Conservation (phyloP, 2,329 filamentous ascomycete species). For the Didymella pomorum region DNA sequence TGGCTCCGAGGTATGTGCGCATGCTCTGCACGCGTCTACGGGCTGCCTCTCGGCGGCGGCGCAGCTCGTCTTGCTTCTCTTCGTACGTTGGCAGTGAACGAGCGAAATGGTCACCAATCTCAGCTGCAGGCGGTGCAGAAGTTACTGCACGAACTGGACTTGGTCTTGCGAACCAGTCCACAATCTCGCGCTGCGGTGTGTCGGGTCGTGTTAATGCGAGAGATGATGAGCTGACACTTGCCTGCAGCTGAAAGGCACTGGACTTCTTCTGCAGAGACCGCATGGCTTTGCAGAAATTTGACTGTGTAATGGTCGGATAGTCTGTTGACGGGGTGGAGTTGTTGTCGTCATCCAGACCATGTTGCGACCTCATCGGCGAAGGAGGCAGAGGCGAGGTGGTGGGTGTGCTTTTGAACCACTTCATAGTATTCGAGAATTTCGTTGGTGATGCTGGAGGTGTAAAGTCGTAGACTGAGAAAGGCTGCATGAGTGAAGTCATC, state of each 20-base stretch:
- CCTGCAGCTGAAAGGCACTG: not conserved
- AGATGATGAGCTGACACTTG: conserved; percentile 1
- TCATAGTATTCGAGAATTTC: not conserved
- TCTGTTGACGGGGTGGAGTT: not conserved
- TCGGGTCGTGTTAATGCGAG: not conserved
- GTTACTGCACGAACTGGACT: not conserved
- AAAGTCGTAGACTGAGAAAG: not conserved
- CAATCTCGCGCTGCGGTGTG: not conserved
- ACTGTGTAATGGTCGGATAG: not conserved
- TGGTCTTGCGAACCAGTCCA: conserved; percentile 4
- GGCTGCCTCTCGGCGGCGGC: not conserved
- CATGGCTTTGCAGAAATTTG: conserved; percentile 2
- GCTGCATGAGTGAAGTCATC: conserved; percentile 4
- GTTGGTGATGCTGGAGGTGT: conserved; percentile 2
- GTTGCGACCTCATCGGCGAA: conserved; percentile 3
- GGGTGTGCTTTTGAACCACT: conserved; percentile 6
- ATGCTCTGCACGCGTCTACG: not conserved
- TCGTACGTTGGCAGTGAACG: not conserved
- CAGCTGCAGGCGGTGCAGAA: not conserved
- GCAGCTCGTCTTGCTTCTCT: not conserved
- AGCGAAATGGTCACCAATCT: conserved; percentile 6
- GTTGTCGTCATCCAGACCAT: not conserved
- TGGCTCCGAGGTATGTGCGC: not conserved
- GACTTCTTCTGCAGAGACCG: not conserved
- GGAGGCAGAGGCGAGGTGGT: conserved; percentile 4